These are phyloP conservation scores for Ophiobolus disseminans DNA, from an alignment of 2,329 filamentous ascomycete species.

Conservation along the genomic window DNA sequence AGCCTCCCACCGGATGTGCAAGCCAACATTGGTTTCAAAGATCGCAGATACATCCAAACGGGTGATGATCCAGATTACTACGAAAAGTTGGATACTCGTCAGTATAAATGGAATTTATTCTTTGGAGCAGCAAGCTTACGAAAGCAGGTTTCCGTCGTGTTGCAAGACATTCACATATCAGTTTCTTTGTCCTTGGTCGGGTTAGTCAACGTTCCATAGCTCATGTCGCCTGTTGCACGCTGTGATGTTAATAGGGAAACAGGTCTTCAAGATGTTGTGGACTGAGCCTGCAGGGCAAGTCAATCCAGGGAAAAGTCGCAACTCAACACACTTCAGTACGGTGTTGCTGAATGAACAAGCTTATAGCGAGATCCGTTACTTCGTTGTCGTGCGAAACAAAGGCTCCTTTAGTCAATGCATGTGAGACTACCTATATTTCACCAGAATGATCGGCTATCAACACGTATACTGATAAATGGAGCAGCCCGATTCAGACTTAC, in stretches of 20 bases:
- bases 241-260: too few relatives aligned
- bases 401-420: constrained; percentile 25
- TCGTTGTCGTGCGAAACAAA: constrained; percentile 26
- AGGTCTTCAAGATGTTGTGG: constrained; percentile 32
- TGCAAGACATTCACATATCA: too few relatives aligned
- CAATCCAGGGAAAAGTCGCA: constrained; percentile 13
- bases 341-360: constrained; percentile 16
- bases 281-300: constrained; percentile 21
- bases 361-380: constrained; percentile 27
- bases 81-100: too few relatives aligned
- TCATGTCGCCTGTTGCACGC: too few relatives aligned
- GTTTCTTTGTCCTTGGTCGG: constrained; percentile 1
- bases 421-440: too few relatives aligned
- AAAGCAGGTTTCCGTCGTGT: too few relatives aligned
- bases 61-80: not conserved
- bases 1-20: not conserved
- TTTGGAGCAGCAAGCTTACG: too few relatives aligned
- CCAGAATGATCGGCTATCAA: not conserved
- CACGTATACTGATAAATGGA: not conserved
- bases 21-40: not conserved
- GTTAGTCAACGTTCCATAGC: not conserved
- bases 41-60: not conserved
- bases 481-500: constrained; percentile 36
- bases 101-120: too few relatives aligned
- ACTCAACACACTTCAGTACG: constrained; percentile 23